These are phyloP conservation scores for Teratosphaeria destructans DNA, from an alignment of 2,329 filamentous ascomycete species.

Conservation along the genomic window DNA sequence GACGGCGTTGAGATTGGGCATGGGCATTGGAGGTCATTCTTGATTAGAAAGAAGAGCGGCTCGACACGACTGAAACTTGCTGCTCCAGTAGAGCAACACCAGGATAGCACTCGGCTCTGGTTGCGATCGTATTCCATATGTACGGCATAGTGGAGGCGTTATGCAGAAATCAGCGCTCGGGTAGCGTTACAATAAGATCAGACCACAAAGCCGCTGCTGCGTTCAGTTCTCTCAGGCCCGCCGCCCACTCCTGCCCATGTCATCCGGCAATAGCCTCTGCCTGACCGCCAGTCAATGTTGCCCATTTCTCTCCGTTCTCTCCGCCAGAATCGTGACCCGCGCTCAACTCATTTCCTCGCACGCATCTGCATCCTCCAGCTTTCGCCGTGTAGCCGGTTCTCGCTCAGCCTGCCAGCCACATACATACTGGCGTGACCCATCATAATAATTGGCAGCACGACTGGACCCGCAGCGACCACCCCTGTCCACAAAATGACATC, in stretches of 20 bases:
- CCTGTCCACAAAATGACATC: not conserved
- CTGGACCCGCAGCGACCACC: not conserved
- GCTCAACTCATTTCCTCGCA: not conserved
- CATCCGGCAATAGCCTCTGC: too few species aligned
- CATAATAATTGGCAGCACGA: not conserved
- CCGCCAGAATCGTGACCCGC: too few species aligned
- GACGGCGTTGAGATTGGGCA: not conserved
- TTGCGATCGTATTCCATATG: not conserved
- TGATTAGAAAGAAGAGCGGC: not conserved
- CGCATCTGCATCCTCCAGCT: not conserved
- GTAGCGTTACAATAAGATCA: not conserved
- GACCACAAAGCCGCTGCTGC: not conserved
- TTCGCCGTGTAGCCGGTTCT: not conserved
- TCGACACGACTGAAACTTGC: not conserved
- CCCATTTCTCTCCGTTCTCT: too few species aligned
- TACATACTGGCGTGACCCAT: not conserved
- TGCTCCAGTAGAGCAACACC: not conserved
- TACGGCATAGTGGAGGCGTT: not conserved
- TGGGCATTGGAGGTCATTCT: not conserved
- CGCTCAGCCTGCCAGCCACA: not conserved
- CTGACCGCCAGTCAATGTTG: not conserved
- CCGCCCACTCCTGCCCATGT: not conserved
- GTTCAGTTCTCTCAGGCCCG: not conserved
- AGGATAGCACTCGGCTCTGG: not conserved
- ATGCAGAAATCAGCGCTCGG: not conserved